Evolutionary conservation across 495 filamentous ascomycete genomes (phyloP).

Genomic region (Immersiella caudata): DNA sequence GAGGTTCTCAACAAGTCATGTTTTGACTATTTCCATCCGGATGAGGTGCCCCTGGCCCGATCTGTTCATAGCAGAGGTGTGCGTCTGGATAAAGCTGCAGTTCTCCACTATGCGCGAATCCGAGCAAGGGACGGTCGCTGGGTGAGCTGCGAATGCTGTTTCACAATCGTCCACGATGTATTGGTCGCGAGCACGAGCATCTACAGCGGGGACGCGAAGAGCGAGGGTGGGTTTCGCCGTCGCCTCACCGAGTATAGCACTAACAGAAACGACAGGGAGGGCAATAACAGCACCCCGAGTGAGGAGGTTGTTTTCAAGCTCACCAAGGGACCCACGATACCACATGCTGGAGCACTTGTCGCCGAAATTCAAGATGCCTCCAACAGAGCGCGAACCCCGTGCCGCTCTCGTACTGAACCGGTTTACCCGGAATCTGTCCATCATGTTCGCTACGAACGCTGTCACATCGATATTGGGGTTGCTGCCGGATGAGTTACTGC

Average conservation of each 20-base stretch:
- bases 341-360: slow-evolving; percentile 89
- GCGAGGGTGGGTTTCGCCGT: slow-evolving; percentile 59
- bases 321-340: slow-evolving; percentile 81
- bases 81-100: slow-evolving; percentile 80
- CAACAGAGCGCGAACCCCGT: slow-evolving; percentile 73
- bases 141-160: slow-evolving; percentile 86
- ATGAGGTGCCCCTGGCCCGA: slow-evolving; percentile 76
- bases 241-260: not conserved
- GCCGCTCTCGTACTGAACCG: slow-evolving; percentile 86
- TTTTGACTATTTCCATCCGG: slow-evolving; percentile 86
- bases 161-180: slow-evolving; percentile 85
- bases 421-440: slow-evolving; percentile 78
- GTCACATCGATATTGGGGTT: slow-evolving; percentile 74
- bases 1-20: slow-evolving; percentile 77
- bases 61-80: slow-evolving; percentile 73
- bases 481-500: slow-evolving; percentile 62
- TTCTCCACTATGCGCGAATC: slow-evolving; percentile 77
- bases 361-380: slow-evolving; percentile 71
- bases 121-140: slow-evolving; percentile 69
- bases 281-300: slow-evolving; percentile 79
- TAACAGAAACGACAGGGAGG: slow-evolving; percentile 58
- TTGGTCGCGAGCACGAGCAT: slow-evolving; percentile 84
- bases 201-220: slow-evolving; percentile 69
- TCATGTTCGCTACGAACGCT: slow-evolving; percentile 85
- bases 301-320: slow-evolving; percentile 76